phyloP scores from a whole-genome alignment of 2,329 filamentous ascomycete genomes.

The Drechslerella coelobrocha region DNA sequence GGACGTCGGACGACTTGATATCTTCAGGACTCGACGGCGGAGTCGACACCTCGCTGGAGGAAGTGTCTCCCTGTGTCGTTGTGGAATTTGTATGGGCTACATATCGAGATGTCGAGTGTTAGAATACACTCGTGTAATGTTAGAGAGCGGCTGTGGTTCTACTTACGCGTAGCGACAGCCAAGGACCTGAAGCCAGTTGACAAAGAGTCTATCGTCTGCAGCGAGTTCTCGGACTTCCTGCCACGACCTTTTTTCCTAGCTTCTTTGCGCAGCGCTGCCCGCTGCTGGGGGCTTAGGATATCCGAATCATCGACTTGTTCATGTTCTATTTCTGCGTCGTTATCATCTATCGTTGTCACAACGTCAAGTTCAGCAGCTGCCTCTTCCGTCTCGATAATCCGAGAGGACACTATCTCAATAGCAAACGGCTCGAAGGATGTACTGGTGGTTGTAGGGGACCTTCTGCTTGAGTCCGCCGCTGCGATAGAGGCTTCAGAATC shows the following conservation, averaged over 20 bases:
- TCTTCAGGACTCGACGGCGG: too few relatives aligned
- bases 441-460: not conserved
- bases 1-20: not conserved
- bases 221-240: conserved; percentile 15
- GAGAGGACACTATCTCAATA: not conserved
- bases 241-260: conserved; percentile 16
- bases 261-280: conserved; percentile 31
- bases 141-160: too few relatives aligned
- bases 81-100: too few relatives aligned
- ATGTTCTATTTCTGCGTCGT: conserved; percentile 23
- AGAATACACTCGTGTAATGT: too few relatives aligned
- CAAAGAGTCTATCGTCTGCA: not conserved
- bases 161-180: conserved; percentile 20
- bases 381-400: not conserved
- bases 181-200: not conserved
- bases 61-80: too few relatives aligned
- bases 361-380: not conserved
- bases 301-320: conserved; percentile 22
- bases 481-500: not conserved
- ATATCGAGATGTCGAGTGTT: too few relatives aligned
- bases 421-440: not conserved
- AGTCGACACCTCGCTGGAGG: too few relatives aligned
- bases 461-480: not conserved
- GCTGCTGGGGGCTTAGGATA: conserved; percentile 35
- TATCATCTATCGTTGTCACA: not conserved